Percentiles rank a stretch among this genome's conserved stretches.
Conservation (phyloP, 2,329 filamentous ascomycete genomes). For the Colletotrichum karsti region DNA sequence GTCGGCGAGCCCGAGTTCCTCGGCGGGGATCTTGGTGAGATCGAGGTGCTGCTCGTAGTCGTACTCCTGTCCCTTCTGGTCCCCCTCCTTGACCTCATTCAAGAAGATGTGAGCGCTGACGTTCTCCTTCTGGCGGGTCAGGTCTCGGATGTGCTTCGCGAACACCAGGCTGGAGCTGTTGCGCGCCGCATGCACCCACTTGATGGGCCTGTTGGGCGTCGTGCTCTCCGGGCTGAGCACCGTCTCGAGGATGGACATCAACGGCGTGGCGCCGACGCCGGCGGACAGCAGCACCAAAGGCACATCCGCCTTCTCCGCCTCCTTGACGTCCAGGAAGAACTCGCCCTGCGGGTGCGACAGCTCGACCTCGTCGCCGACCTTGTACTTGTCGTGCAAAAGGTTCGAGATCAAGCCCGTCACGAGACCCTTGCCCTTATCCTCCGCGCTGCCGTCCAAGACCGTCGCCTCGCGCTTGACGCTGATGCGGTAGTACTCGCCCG, state of each 20-base stretch:
- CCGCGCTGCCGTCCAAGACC: slow-evolving; percentile 34
- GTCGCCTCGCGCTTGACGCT: slow-evolving; percentile 72
- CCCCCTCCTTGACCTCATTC: slow-evolving; percentile 52
- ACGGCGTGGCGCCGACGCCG: slow-evolving; percentile 74
- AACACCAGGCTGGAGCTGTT: slow-evolving; percentile 64
- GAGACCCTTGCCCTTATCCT: slow-evolving; percentile 42
- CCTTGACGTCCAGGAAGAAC: slow-evolving; percentile 66
- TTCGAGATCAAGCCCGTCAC: slow-evolving; percentile 61
- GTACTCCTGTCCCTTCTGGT: slow-evolving; percentile 63
- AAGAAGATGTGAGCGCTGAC: slow-evolving; percentile 67
- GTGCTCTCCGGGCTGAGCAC: slow-evolving; percentile 42
- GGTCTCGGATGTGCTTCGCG: slow-evolving; percentile 52
- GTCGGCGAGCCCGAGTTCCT: slow-evolving; percentile 63
- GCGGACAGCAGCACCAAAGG: slow-evolving; percentile 74
- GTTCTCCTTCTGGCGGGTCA: slow-evolving; percentile 52
- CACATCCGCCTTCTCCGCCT: slow-evolving; percentile 46
- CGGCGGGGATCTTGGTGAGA: slow-evolving; percentile 61
- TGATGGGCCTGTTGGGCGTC: slow-evolving; percentile 53
- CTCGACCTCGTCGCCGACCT: slow-evolving; percentile 61
- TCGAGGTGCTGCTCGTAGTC: slow-evolving; percentile 66
- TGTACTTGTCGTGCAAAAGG: slow-evolving; percentile 55
- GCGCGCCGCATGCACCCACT: slow-evolving; percentile 70
- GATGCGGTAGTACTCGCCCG: slow-evolving; percentile 71
- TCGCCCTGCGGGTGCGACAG: slow-evolving; percentile 65
- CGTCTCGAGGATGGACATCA: slow-evolving; percentile 71